Evolutionary conservation across 2,329 filamentous ascomycete genomes (phyloP), one percentile per base, ranked within the genome.

Genomic region (Dactylellina drechsleri): DNA sequence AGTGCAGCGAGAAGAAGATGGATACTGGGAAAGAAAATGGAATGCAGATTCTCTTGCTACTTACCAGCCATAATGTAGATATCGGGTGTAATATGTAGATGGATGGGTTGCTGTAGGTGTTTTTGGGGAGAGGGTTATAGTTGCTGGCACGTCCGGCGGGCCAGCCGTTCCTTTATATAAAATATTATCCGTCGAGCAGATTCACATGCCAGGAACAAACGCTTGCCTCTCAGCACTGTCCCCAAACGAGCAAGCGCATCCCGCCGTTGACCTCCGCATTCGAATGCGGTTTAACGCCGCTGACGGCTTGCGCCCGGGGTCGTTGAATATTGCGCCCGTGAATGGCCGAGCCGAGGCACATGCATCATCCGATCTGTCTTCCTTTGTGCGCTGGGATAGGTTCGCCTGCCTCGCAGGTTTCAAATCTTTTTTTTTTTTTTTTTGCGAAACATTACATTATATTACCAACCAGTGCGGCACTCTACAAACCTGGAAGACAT

Each of bases 331-430:
- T 47, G 54, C 15, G 53, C 62, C 50, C 40, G 54, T 36, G 45
- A 47, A 45, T 49, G 43, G 53, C 65, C 57, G 58, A 71, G 31
- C 66, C 66, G 66, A 71, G 66, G 66, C 66, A 64, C 59, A 65
- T 57, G 58, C 47, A 13, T n/a, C 18, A 20, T n/a, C 41, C 12
- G 41, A 3, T 28, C 26, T 28, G 3, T 3, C 43, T 13, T 23
- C 23, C 23, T 23, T 23, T 47, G 43, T 6, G 43, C 43, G 43
- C 12, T 45, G 41, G n/a, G 41, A 45, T 28, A 28, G 26, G 26
- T 7, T 28, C 26, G 26, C 26, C 26, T 28, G 3, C 10, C 31
- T 36, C 31, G 31, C 31, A 36, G 3, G 31, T 36, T 36, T 36
- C 31, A 10, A 5, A 36, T 28, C 10, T 36, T 36, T 4, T 36